Base-by-base conservation (phyloP, 2,329 filamentous ascomycete species). In the Davidsoniella neocaledoniae region DNA sequence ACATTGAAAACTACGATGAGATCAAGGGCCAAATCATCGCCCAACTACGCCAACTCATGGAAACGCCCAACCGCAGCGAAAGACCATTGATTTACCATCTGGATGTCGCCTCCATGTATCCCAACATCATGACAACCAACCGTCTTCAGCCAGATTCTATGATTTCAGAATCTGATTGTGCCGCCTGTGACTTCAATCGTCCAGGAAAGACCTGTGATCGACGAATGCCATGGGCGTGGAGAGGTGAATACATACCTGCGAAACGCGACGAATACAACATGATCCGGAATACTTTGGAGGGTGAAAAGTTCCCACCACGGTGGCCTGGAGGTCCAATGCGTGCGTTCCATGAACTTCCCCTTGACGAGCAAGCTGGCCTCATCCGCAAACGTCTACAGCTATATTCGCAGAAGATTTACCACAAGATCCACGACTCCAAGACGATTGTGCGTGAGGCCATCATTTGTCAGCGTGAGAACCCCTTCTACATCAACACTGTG, bases 121-220 rank as follows among this genome's bases (percentile, higher is more conserved):
- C 91, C 8, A 98, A 98, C 64, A 98, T 98, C 63, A 98, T 98
- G 93, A 98, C 93, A 2, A 98, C 91, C 1, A 98, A 98, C 64
- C 83, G 91, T 63, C 66, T 98, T 43, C 91, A 98, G 58, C 91
- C 91, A 0, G 91, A 98, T 64, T 96, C 91, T n/a, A 94, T 98
- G 87, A 93, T 98, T 49, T 72, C 90, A 44, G 93, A 98, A 62
- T 86, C 88, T 0, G 86, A 94, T 58, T 98, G 93, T 59, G 91
- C 91, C 2, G 88, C 91, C 9, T 98, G 93, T 64, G 93, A 98
- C 63, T 98, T 98, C 71, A 98, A 98, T 57, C 74, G 91, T 42
- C 91, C 91, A 0, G 91, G 91, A 29, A 98, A 98, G 66, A 96
- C 87, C 0, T 98, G 91, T 61, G 91, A 98, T 66, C 76, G 91